These are phyloP conservation scores for Athelia psychrophila DNA, from an alignment of 1,284 basidiomycete species.

Conservation along the genomic window DNA sequence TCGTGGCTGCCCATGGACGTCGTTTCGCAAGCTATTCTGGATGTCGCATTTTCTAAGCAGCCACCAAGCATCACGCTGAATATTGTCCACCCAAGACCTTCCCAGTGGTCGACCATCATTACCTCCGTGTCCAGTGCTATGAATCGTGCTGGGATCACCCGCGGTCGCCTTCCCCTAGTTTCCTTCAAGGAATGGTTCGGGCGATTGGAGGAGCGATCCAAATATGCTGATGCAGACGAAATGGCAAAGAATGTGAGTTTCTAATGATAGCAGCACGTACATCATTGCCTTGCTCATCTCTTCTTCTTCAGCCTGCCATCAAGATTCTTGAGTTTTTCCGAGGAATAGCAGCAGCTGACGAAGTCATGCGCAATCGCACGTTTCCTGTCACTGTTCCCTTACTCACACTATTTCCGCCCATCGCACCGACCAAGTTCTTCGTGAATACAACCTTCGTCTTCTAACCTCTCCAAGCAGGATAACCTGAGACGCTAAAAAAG, in stretches of 20 bases:
- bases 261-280: too few relatives aligned
- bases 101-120: constrained; percentile 26
- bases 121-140: constrained; percentile 18
- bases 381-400: too few relatives aligned
- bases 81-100: constrained; percentile 33
- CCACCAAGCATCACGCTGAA: constrained; percentile 23
- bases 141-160: constrained; percentile 9
- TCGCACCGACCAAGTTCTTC: too few relatives aligned
- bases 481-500: too few relatives aligned
- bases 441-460: too few relatives aligned
- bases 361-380: too few relatives aligned
- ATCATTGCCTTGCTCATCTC: too few relatives aligned
- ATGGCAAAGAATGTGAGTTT: constrained; percentile 19
- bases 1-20: not conserved
- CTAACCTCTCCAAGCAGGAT: too few relatives aligned
- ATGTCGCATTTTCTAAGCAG: constrained; percentile 20
- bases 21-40: constrained; percentile 27
- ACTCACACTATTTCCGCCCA: too few relatives aligned
- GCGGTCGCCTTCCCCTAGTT: constrained; percentile 19
- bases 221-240: constrained; percentile 10
- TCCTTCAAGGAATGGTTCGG: constrained; percentile 29
- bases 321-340: too few relatives aligned
- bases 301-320: too few relatives aligned
- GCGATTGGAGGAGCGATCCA: constrained; percentile 18
- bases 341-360: too few relatives aligned